Percentiles rank a stretch among this genome's conserved stretches.
Conservation (phyloP, 129 eudicot species). For the Flaveria robusta region DNA sequence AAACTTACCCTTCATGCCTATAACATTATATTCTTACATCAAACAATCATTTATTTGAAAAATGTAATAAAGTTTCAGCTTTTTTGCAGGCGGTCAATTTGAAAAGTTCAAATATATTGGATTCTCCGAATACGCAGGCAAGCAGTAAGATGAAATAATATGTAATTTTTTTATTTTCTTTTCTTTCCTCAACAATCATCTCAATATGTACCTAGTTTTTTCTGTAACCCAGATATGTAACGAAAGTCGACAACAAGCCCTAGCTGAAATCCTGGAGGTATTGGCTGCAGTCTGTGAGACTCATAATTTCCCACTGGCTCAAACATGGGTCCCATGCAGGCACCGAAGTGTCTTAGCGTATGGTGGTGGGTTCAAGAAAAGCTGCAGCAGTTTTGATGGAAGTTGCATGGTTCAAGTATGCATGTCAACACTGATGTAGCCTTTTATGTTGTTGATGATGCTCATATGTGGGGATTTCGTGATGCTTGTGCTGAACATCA, state of each 20-base stretch:
- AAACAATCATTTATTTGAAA: conserved; percentile 19
- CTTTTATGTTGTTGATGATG: conserved; percentile 73
- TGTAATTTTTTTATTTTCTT: conserved; percentile 11
- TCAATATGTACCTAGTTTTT: conserved; percentile 33
- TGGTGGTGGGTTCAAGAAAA: conserved; percentile 86
- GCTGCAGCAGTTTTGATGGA: conserved; percentile 95
- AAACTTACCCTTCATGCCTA: not conserved
- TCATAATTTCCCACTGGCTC: conserved; percentile 86
- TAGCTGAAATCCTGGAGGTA: conserved; percentile 83
- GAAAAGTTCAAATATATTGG: conserved; percentile 91
- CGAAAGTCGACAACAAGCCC: conserved; percentile 83
- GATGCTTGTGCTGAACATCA: conserved; percentile 96
- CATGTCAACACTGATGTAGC: conserved; percentile 97
- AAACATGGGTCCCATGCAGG: conserved; percentile 96
- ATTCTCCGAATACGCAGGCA: conserved; percentile 84
- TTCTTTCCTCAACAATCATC: conserved; percentile 6
- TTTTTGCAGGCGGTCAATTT: conserved; percentile 92
- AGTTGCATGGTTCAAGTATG: conserved; percentile 95
- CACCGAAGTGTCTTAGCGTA: conserved; percentile 85
- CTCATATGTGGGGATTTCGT: conserved; percentile 92
- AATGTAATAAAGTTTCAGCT: conserved; percentile 42
- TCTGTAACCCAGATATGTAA: conserved; percentile 74
- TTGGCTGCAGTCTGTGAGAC: conserved; percentile 81
- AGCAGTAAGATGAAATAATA: conserved; percentile 38
- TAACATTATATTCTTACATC: not conserved